These are phyloP conservation scores for Cordyceps fumosorosea DNA, from an alignment of 2,329 filamentous ascomycete genomes.

Conservation along the genomic window DNA sequence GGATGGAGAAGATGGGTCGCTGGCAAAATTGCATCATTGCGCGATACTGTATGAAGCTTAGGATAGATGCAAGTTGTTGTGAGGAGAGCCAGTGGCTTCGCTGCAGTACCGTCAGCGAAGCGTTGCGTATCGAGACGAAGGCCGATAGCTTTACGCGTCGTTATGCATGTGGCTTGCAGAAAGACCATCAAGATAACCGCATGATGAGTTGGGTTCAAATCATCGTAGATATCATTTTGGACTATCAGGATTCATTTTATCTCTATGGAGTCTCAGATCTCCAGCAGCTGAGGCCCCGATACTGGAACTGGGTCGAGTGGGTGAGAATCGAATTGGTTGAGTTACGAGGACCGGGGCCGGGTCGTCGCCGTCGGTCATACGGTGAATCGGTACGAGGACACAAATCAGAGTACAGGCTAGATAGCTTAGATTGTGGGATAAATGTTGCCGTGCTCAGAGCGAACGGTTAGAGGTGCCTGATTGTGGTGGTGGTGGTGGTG, in stretches of 20 bases:
- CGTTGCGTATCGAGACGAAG: background rate
- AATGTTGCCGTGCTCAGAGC: background rate
- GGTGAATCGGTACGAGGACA: slow-evolving; percentile 1
- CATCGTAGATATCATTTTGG: no score
- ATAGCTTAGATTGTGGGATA: background rate
- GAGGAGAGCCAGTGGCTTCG: background rate
- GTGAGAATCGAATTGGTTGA: background rate
- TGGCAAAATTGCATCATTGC: slow-evolving; percentile 6
- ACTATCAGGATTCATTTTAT: background rate
- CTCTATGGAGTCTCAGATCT: background rate
- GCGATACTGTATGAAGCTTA: slow-evolving; percentile 5
- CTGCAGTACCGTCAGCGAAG: background rate
- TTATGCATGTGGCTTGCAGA: background rate
- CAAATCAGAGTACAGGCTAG: background rate
- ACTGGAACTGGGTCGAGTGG: background rate
- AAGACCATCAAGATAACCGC: background rate
- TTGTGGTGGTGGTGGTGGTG: background rate
- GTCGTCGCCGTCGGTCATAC: slow-evolving; percentile 1
- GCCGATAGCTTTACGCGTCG: no score
- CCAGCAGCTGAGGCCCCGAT: background rate
- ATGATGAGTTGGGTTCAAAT: background rate
- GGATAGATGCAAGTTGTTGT: background rate
- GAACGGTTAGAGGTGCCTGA: background rate
- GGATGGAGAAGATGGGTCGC: background rate
- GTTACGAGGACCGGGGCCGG: background rate